Conservation (phyloP, 2,329 filamentous ascomycete species). For the Ophiostoma sp. region DNA sequence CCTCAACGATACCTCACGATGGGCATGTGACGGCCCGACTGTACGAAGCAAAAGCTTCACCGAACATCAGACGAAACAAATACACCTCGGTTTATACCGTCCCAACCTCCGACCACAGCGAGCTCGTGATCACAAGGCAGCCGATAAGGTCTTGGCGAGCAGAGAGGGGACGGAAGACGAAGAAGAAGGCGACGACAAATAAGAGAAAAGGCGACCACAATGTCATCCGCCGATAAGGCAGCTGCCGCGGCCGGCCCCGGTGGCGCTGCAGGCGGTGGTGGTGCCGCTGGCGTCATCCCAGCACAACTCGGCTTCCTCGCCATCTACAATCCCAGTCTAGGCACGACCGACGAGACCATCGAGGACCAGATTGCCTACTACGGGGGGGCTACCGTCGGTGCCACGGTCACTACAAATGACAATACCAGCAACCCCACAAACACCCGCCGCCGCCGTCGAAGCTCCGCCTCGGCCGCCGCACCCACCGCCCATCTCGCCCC, state of each 20-base stretch:
- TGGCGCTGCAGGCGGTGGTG: conserved; percentile 39
- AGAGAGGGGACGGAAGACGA: background rate
- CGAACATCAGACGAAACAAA: background rate
- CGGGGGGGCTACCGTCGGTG: background rate
- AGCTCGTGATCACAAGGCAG: background rate
- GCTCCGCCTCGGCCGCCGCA: conserved; percentile 41
- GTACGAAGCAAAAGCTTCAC: background rate
- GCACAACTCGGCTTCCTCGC: conserved; percentile 87
- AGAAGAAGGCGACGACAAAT: too few species aligned
- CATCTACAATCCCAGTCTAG: conserved; percentile 80
- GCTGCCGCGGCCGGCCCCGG: conserved; percentile 18
- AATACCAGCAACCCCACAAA: background rate
- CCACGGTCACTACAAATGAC: background rate
- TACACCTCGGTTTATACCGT: background rate
- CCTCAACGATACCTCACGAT: background rate
- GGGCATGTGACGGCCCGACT: background rate
- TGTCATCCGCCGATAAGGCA: conserved; percentile 12
- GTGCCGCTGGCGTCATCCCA: conserved; percentile 54
- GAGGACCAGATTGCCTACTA: conserved; percentile 87
- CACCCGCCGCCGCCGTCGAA: conserved; percentile 44
- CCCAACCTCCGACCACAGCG: background rate
- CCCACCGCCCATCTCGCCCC: conserved; percentile 50
- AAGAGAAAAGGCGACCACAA: background rate
- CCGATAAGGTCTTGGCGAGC: background rate
- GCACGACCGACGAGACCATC: conserved; percentile 65